These are phyloP conservation scores for Ascochyta viciae-villosae DNA, from an alignment of 2,329 filamentous ascomycete species.

Conservation along the genomic window DNA sequence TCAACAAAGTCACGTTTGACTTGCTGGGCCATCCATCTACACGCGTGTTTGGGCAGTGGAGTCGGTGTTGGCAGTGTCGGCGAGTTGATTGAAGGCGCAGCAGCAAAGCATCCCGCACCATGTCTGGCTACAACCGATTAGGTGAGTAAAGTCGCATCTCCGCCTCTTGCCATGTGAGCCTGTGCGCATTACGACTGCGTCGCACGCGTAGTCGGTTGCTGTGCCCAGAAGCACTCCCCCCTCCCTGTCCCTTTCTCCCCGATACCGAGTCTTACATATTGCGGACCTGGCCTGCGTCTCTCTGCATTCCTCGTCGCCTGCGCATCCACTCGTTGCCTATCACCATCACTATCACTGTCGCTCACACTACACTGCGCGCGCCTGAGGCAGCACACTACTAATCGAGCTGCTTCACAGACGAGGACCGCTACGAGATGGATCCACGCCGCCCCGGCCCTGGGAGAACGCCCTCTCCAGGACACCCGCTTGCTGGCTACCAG, in stretches of 20 bases:
- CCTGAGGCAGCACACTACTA: slow-evolving; percentile 31
- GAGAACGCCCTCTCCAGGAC: slow-evolving; percentile 76
- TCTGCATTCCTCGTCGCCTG: slow-evolving; percentile 15
- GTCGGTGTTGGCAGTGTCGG: slow-evolving; percentile 27
- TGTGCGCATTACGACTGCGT: slow-evolving; percentile 19
- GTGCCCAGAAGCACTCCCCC: slow-evolving; percentile 22
- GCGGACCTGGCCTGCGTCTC: slow-evolving; percentile 7
- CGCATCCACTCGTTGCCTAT: slow-evolving; percentile 20
- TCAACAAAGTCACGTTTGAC: slow-evolving; percentile 29
- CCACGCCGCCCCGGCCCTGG: slow-evolving; percentile 54
- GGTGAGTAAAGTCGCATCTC: slow-evolving; percentile 37
- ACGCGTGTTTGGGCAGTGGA: slow-evolving; percentile 27
- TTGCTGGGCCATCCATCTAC: slow-evolving; percentile 21
- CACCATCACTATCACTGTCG: not conserved
- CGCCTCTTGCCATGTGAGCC: slow-evolving; percentile 13
- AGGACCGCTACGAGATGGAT: slow-evolving; percentile 55
- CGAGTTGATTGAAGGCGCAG: slow-evolving; percentile 32
- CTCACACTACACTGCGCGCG: slow-evolving; percentile 22
- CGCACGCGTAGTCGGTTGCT: slow-evolving; percentile 18
- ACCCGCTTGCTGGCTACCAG: slow-evolving; percentile 79
- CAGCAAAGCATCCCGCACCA: slow-evolving; percentile 26
- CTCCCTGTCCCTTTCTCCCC: slow-evolving; percentile 12
- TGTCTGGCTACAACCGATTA: slow-evolving; percentile 48
- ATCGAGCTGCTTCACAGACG: slow-evolving; percentile 28
- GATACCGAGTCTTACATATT: slow-evolving; percentile 5